Base-by-base conservation (phyloP, 306 rosid genomes). In the Cucurbita argyrosperma region DNA sequence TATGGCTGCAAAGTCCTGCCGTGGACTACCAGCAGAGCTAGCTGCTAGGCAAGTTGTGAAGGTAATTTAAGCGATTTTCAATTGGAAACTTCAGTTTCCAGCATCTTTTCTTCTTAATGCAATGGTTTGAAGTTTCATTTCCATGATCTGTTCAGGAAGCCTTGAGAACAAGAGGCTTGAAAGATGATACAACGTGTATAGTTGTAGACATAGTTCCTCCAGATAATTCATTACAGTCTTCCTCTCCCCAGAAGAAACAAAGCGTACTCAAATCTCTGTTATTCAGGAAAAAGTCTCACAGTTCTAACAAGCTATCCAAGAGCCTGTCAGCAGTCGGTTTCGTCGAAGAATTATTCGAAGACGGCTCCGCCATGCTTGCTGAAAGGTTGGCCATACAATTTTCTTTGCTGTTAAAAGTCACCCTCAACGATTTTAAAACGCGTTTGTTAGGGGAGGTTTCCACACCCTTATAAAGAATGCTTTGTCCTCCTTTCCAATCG, bases 281-380 rank as follows among this genome's bases (percentile, higher is more conserved):
- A 4, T 94, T 80, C 78, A 80, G 96, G 79, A 90, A 83, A 72
- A 89, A 78, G 75, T 87, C 97, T 35, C 80, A 80, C 70, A 85
- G 77, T 74, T 86, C 79, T 45, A 82, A 77, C 40, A 90, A 94
- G 75, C 80, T 90, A 53, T 81, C 97, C 10, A 90, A 90, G 85
- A 93, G 87, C 82, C 89, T 93, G 58, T 90, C 96, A 23, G 87
- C 98, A 75, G 80, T 87, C 63, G 88, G 87, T 70, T 82, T 89
- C 52, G 97, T 93, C 68, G 98, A 93, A 78, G 98, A 93, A 77
- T 78, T 93, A 45, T 93, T 93, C 47, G 98, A 93, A 87, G 98
- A 93, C 79, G 97, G 98, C 75, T 93, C 98, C 1, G 98, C 98
- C 8, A 88, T 93, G 98, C 96, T 93, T 76, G 98, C 98, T 66